Evolutionary conservation across 768 basidiomycete species (phyloP).

Genomic region (Phlebiopsis gigantea): DNA sequence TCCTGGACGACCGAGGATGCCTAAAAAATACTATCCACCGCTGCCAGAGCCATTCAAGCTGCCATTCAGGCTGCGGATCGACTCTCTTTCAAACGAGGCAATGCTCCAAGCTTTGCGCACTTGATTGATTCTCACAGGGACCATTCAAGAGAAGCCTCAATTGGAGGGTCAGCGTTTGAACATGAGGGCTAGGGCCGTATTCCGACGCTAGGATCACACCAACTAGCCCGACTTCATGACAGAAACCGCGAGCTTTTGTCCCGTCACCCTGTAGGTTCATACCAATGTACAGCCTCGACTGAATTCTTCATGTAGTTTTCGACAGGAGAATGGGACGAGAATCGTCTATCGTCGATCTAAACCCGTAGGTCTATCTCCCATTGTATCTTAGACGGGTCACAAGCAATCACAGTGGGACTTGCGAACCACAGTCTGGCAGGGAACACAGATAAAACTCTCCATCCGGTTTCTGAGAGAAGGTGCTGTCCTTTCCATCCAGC

Average conservation of each 20-base stretch:
- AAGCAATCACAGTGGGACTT: neutral
- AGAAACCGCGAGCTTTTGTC: neutral
- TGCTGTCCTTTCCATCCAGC: neutral
- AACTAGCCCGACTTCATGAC: neutral
- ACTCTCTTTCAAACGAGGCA: neutral
- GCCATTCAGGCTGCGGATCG: neutral
- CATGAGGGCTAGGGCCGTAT: neutral
- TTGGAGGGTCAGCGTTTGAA: too few relatives aligned
- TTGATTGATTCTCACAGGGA: neutral
- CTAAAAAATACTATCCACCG: too few relatives aligned
- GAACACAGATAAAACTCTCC: neutral
- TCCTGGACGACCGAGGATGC: too few relatives aligned
- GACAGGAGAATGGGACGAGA: neutral
- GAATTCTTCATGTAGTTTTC: neutral
- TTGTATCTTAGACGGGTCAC: neutral
- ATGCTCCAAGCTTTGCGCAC: neutral
- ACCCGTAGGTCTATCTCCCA: neutral
- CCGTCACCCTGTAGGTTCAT: neutral
- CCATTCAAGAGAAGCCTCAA: neutral
- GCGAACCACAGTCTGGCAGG: neutral
- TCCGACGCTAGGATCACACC: neutral
- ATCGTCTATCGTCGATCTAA: neutral
- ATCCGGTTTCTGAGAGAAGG: neutral
- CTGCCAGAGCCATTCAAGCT: neutral
- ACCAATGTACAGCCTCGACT: neutral